These are phyloP conservation scores for Taphrina confusa DNA, from an alignment of 1,139 yeast species.

Conservation along the genomic window DNA sequence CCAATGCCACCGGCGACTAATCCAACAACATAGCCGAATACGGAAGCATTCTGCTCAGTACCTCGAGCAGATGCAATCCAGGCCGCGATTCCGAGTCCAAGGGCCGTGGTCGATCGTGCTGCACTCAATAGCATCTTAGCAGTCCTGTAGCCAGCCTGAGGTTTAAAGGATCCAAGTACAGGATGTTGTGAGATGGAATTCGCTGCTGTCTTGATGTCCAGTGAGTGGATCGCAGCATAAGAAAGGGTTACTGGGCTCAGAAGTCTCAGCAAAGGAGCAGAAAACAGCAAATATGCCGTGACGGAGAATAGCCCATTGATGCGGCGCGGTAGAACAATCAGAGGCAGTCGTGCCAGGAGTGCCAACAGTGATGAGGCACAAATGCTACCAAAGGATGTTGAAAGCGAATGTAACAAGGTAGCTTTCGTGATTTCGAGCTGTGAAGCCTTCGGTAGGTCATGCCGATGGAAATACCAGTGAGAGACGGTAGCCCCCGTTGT, in stretches of 20 bases:
- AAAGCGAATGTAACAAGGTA: slow-evolving; percentile 42
- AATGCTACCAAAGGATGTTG: slow-evolving; percentile 49
- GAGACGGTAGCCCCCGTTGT: slow-evolving; percentile 10
- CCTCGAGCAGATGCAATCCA: slow-evolving; percentile 50
- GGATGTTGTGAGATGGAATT: slow-evolving; percentile 41
- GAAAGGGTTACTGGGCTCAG: slow-evolving; percentile 49
- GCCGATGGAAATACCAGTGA: slow-evolving; percentile 50
- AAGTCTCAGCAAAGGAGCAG: slow-evolving; percentile 45
- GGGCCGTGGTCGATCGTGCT: slow-evolving; percentile 48
- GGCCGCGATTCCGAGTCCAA: slow-evolving; percentile 48
- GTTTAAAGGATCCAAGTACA: slow-evolving; percentile 35
- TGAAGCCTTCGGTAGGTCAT: slow-evolving; percentile 42
- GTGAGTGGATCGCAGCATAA: slow-evolving; percentile 47
- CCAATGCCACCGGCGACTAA: slow-evolving; percentile 50
- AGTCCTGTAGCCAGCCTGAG: slow-evolving; percentile 45
- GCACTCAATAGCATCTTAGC: slow-evolving; percentile 49
- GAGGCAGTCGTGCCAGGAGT: slow-evolving; percentile 47
- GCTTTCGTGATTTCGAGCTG: slow-evolving; percentile 42
- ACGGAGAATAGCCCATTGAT: slow-evolving; percentile 42
- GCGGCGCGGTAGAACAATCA: slow-evolving; percentile 47
- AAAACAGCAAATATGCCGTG: slow-evolving; percentile 43
- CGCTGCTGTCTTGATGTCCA: slow-evolving; percentile 46
- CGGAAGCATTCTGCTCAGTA: slow-evolving; percentile 44
- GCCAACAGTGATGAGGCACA: slow-evolving; percentile 47
- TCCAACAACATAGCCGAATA: slow-evolving; percentile 50